Evolutionary conservation across 2,329 filamentous ascomycete genomes (phyloP), one percentile per base, ranked within the genome.

Genomic region (Pyrenophora teres): DNA sequence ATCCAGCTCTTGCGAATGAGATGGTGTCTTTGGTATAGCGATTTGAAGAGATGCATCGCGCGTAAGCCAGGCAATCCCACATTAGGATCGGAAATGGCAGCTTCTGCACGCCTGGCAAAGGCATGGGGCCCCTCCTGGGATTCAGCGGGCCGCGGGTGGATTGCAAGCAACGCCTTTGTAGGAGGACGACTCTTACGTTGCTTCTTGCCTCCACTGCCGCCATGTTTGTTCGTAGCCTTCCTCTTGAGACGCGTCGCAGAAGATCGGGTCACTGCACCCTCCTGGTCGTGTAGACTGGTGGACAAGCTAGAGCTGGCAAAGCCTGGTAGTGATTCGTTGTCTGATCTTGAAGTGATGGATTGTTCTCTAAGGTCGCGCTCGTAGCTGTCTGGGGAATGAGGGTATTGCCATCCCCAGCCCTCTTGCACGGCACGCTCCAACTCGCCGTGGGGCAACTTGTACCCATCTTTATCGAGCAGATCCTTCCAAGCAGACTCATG

Each of bases 391-490:
- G 81, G 74, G 0, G 88, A 89, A 48, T 85, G 83, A 0, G 92
- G 90, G 68, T 93, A 90, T 71, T 99, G 94, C 92, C 94, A 99
- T 12, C 92, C 94, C 94, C 94, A 99, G 12, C 94, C 94, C 77
- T 97, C 90, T 36, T 81, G 79, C 48, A 97, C 92, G 25, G 94
- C 92, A 62, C 87, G 87, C 59, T 90, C 86, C 19, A 99, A 80
- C 73, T 99, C 94, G 15, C 90, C 90, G 0, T 87, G 80, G 0
- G 91, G 87, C 2, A 99, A 78, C 23, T 78, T 78, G 72, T 90
- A 97, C 0, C 91, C 91, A 70, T 97, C 92, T 1, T 80, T 81
- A 56, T 96, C 92, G 36, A 99, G 87, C 1, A 97, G 80, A 58
- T 92, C 89, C 75, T 95, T 97, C 94, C 94, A 99, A 12, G 92